Base-by-base conservation (phyloP, 1,284 basidiomycete species). In the Tremellales sp. region DNA sequence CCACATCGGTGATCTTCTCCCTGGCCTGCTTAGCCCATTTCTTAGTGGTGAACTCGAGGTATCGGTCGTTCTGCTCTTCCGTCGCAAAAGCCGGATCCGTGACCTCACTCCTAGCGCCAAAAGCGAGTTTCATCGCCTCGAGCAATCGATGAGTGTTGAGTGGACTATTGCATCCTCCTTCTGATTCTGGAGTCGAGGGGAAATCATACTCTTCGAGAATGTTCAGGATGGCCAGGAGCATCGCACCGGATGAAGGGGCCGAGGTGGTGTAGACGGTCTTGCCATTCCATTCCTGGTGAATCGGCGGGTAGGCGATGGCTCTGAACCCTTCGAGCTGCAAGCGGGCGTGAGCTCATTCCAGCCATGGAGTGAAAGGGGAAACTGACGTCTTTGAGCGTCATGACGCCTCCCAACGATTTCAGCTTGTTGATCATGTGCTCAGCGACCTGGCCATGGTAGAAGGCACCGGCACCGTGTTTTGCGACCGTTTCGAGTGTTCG, bases 241-340 rank as follows among this genome's bases (percentile, higher is more conserved):
- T 60, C 8, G 66, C 61, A 26, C 74, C 68, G 40, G 67, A 88
- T 3, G 86, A 85, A 5, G 92, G 93, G 10, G 87, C 84, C 62
- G 82, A 82, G 0, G 86, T 82, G 0, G 89, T 91, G 73, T 89
- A 96, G 22, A 97, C 79, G 51, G 81, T 88, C 60, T 83, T 82
- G 39, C 83, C 84, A 23, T 79, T 78, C 72, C 89, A 97, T 0
- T 79, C 82, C 4, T 88, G 86, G 62, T 83, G 68, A 36, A 96
- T 75, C 4, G 94, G 87, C 27, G 77, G 83, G 48, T 80, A 75
- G n/a, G 89, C 81, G 45, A 81, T 80, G 22, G 87, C 84, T 25
- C 76, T 68, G 73, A 93, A 98, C 15, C 35, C 51, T 25, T 54
- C 45, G 13, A 70, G 47, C 64, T 67, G 46, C 1, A 11, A 15